Evolutionary conservation across 192 early-diverging fungal genomes (phyloP), one percentile per base, ranked within the genome.

Genomic region (Paraglomus occultum): DNA sequence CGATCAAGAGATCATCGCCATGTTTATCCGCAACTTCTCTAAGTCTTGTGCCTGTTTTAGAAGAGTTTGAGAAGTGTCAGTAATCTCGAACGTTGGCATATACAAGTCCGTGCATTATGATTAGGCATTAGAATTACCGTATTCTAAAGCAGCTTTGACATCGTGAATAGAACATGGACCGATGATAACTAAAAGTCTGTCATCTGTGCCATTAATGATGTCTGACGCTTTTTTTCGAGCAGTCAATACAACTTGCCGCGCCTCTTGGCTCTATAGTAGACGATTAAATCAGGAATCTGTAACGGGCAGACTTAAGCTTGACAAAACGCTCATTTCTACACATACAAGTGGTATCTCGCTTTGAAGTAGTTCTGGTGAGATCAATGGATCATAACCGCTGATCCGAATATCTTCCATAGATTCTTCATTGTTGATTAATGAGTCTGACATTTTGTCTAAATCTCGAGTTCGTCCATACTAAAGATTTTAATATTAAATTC

Each of bases 91-190:
- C n/a, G n/a, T n/a, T n/a, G n/a, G n/a, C n/a, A n/a, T n/a, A n/a
- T n/a, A n/a, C n/a, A n/a, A n/a, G n/a, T n/a, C n/a, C n/a, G n/a
- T n/a, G n/a, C n/a, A n/a, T n/a, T n/a, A n/a, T n/a, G n/a, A n/a
- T n/a, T n/a, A n/a, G n/a, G n/a, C n/a, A 22, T 45, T 73, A 77
- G n/a, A n/a, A n/a, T 71, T 71, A 81, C 88, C 90, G 84, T 98
- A 97, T 68, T 92, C 94, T 22, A 89, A 70, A 5, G 96, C 96
- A 7, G 92, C 90, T 31, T 87, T 74, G 18, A 88, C 83, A 74
- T 98, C 92, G 81, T 98, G 96, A 76, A 98, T 98, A 12, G 94
- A 95, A 79, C 96, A 98, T 9, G 96, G 96, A 8, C 96, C 96
- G 18, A 96, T 93, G 46, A 98, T 86, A 10, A 94, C 86, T 39